Conservation (phyloP, 208 protist species). For the Blechomonas ayalai region DNA sequence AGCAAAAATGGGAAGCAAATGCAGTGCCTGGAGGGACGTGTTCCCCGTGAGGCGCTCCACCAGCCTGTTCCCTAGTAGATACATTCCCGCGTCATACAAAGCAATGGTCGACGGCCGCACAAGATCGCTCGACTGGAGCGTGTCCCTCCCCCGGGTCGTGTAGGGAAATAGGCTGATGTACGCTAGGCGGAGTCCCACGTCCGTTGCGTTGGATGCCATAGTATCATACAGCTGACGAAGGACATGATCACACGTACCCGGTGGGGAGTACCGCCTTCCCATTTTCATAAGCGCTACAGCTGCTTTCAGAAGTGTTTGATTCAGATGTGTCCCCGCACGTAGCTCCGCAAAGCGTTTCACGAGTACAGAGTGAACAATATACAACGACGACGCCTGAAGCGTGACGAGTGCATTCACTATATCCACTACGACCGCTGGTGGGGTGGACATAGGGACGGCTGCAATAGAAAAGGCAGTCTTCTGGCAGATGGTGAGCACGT, state of each 20-base stretch:
- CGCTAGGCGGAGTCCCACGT: constrained; percentile 30
- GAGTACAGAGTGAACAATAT: constrained; percentile 39
- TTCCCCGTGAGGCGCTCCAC: constrained; percentile 12
- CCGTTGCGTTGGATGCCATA: constrained; percentile 3
- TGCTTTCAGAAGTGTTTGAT: constrained; percentile 41
- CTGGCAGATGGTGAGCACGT: constrained; percentile 36
- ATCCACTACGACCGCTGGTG: constrained; percentile 29
- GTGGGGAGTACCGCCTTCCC: constrained; percentile 6
- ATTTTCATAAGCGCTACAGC: constrained; percentile 49
- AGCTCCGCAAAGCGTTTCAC: constrained; percentile 39
- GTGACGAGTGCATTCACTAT: constrained; percentile 29
- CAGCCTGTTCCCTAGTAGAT: constrained; percentile 3
- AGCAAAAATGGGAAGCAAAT: constrained; percentile 9
- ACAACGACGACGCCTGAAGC: constrained; percentile 26
- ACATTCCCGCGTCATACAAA: no score
- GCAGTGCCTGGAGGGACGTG: constrained; percentile 20
- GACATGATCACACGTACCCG: constrained; percentile 16
- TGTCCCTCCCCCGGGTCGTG: background rate
- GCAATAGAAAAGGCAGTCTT: constrained; percentile 53
- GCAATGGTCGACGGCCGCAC: no score
- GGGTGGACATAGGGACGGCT: constrained; percentile 18
- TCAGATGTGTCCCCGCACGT: background rate
- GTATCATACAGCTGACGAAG: constrained; percentile 19
- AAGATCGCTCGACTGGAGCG: no score
- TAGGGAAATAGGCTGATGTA: constrained; percentile 45